phyloP scores from a whole-genome alignment of 2,329 filamentous ascomycete genomes.

The Aspergillus pseudoglaucus region DNA sequence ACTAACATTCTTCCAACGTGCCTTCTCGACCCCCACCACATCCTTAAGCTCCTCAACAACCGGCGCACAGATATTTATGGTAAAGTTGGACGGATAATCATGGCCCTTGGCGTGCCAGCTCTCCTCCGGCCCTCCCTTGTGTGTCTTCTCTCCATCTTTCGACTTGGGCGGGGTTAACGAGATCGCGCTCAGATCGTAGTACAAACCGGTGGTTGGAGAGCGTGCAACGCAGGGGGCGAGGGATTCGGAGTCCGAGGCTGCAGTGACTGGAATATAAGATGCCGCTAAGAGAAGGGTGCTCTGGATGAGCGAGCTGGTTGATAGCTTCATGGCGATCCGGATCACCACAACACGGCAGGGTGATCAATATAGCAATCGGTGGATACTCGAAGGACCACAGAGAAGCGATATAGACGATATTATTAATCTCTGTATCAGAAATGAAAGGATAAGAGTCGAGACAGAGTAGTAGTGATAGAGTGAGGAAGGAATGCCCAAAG shows the following conservation, averaged over 20 bases:
- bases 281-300: slow-evolving; percentile 29
- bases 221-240: slow-evolving; percentile 55
- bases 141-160: slow-evolving; percentile 35
- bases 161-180: slow-evolving; percentile 43
- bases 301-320: slow-evolving; percentile 21
- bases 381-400: too few species aligned
- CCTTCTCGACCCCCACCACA: slow-evolving; percentile 39
- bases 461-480: too few species aligned
- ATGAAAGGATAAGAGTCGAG: too few species aligned
- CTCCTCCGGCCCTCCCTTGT: slow-evolving; percentile 32
- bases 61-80: slow-evolving; percentile 45
- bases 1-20: slow-evolving; percentile 42
- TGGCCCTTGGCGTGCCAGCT: slow-evolving; percentile 46
- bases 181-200: slow-evolving; percentile 58
- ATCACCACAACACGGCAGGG: neutral
- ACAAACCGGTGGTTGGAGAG: slow-evolving; percentile 54
- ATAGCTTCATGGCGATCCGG: slow-evolving; percentile 27
- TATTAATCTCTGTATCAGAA: too few species aligned
- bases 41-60: slow-evolving; percentile 43
- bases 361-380: too few species aligned
- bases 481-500: neutral
- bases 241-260: slow-evolving; percentile 35
- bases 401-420: too few species aligned
- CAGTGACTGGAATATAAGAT: slow-evolving; percentile 18
- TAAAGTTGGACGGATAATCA: slow-evolving; percentile 47